These are phyloP conservation scores for Eleusine coracana DNA, from an alignment of 176 grass and related monocot genomes.

Conservation along the genomic window DNA sequence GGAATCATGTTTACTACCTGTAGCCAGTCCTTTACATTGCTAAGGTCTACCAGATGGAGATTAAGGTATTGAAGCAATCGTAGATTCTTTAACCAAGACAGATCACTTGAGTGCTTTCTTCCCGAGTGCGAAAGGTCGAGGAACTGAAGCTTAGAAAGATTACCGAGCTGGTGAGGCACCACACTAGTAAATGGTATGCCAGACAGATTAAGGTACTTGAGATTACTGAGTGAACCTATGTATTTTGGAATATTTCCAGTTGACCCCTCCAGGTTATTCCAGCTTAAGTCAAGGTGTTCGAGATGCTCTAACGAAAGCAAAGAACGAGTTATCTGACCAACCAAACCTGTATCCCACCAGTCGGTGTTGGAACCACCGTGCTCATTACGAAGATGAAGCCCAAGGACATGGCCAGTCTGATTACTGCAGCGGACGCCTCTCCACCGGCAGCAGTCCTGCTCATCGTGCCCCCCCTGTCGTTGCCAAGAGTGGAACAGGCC, in stretches of 20 bases:
- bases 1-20: not conserved
- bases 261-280: too few species aligned
- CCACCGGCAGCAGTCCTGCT: slow-evolving; percentile 43
- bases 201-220: too few species aligned
- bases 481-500: slow-evolving; percentile 26
- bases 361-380: too few species aligned
- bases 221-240: too few species aligned
- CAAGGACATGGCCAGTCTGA: too few species aligned
- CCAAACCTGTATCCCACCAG: not conserved
- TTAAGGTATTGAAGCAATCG: not conserved
- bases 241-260: too few species aligned
- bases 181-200: too few species aligned
- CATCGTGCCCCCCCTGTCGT: not conserved
- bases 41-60: not conserved
- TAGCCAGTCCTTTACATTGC: not conserved
- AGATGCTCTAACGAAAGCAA: not conserved
- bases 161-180: too few species aligned
- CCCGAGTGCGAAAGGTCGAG: not conserved
- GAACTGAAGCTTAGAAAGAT: not conserved
- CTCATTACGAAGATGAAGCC: too few species aligned
- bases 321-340: not conserved
- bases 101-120: not conserved
- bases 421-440: too few species aligned
- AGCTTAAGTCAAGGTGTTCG: not conserved
- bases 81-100: not conserved